phyloP scores from a whole-genome alignment of 2,329 filamentous ascomycete genomes.

The Aspergillus terreus region DNA sequence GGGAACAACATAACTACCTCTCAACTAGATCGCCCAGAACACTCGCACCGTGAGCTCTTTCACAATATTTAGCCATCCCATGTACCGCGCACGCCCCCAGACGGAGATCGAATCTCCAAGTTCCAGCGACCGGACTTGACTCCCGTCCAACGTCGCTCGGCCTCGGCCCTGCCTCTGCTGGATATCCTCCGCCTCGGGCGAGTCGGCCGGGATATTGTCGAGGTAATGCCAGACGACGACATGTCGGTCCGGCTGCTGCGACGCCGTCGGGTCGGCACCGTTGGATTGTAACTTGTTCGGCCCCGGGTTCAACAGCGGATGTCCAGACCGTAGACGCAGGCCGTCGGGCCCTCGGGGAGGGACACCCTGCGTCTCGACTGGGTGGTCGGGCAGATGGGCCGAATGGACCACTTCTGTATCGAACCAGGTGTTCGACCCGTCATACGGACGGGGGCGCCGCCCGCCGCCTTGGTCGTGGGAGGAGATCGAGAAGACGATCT shows the following conservation, averaged over 20 bases:
- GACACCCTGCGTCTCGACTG: constrained; percentile 4
- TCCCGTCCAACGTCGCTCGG: constrained; percentile 32
- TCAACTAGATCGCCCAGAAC: constrained; percentile 29
- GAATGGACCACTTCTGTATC: constrained; percentile 30
- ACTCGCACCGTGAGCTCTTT: constrained; percentile 27
- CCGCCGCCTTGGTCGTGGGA: constrained; percentile 36
- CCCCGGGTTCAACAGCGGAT: constrained; percentile 28
- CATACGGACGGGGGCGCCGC: constrained; percentile 20
- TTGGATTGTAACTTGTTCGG: constrained; percentile 28
- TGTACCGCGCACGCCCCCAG: constrained; percentile 37
- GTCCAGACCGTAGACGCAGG: constrained; percentile 16
- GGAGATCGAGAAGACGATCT: constrained; percentile 33
- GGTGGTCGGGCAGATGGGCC: constrained; percentile 20
- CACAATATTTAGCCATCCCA: constrained; percentile 35
- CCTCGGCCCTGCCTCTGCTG: constrained; percentile 31
- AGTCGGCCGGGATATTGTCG: constrained; percentile 28
- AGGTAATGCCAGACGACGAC: constrained; percentile 34
- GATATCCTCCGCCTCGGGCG: constrained; percentile 29
- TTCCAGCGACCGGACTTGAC: constrained; percentile 28
- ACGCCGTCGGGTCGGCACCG: constrained; percentile 17
- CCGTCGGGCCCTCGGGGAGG: neutral
- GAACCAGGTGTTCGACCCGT: constrained; percentile 38
- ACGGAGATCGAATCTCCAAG: constrained; percentile 36
- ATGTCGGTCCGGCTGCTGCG: constrained; percentile 18
- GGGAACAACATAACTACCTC: neutral